Evolutionary conservation across 2,329 filamentous ascomycete genomes (phyloP).

Genomic region (Rosellinia necatrix): DNA sequence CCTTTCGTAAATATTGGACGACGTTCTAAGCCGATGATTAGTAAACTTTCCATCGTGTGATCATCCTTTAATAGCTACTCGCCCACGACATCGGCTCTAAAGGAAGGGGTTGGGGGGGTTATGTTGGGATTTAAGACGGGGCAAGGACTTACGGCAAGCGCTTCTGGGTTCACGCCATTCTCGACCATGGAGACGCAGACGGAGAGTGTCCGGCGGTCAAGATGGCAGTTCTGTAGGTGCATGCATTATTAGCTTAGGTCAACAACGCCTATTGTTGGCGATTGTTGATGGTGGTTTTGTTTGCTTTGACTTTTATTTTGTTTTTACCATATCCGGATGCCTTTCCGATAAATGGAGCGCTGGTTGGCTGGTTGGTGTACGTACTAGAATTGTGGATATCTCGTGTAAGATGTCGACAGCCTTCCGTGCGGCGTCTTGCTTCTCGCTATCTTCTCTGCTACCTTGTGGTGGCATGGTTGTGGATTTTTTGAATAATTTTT

Average conservation of each 20-base stretch:
- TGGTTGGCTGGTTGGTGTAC: slow-evolving; percentile 37
- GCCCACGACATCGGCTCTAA: too few species aligned
- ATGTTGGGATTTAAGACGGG: too few species aligned
- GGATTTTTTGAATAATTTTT: background rate
- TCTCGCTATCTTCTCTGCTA: slow-evolving; percentile 59
- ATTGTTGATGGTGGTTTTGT: too few species aligned
- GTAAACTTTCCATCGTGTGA: background rate
- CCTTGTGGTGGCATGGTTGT: slow-evolving; percentile 30
- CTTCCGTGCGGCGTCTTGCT: slow-evolving; percentile 78
- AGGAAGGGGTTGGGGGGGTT: too few species aligned
- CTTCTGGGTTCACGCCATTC: slow-evolving; percentile 95
- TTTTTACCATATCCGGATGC: too few species aligned
- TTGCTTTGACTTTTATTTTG: too few species aligned
- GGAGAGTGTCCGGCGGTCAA: slow-evolving; percentile 87
- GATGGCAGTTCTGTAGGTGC: slow-evolving; percentile 77
- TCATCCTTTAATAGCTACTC: too few species aligned
- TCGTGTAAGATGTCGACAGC: slow-evolving; percentile 83
- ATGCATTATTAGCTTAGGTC: background rate
- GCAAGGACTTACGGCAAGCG: slow-evolving; percentile 78
- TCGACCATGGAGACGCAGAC: slow-evolving; percentile 97
- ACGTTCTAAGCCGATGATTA: slow-evolving; percentile 51
- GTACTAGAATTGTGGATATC: slow-evolving; percentile 85
- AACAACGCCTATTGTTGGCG: too few species aligned
- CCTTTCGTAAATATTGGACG: slow-evolving; percentile 63
- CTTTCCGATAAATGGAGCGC: background rate